Conservation (phyloP, 352 stramenopile species). For the Phytophthora macrochlamydospora region DNA sequence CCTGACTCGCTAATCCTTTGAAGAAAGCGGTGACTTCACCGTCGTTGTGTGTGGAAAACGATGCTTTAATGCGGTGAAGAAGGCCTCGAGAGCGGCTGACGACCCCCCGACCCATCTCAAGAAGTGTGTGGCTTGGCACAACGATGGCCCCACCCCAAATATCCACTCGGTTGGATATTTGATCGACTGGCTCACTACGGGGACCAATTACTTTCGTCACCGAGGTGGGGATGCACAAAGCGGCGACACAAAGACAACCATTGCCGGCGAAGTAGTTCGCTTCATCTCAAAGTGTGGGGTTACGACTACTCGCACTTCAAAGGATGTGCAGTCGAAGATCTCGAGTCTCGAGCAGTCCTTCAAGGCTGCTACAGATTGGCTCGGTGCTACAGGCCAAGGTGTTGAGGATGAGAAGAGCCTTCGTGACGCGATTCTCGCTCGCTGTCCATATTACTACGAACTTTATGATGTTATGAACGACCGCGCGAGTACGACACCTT, state of each 20-base stretch:
- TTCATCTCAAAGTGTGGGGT: constrained; percentile 14
- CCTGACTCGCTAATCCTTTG: constrained; percentile 1
- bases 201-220: constrained; percentile 24
- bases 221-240: constrained; percentile 20
- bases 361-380: constrained; percentile 14
- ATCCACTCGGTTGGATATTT: constrained; percentile 26
- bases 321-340: constrained; percentile 27
- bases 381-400: constrained; percentile 23
- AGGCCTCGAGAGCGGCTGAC: background rate
- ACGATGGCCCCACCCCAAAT: constrained; percentile 1
- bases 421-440: background rate
- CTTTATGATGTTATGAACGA: constrained; percentile 17
- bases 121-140: constrained; percentile 5
- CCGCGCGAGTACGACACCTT: background rate
- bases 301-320: constrained; percentile 13
- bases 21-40: background rate
- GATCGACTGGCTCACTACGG: constrained; percentile 26
- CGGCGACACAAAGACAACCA: constrained; percentile 10
- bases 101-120: background rate
- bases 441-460: constrained; percentile 22
- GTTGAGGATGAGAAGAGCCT: constrained; percentile 10
- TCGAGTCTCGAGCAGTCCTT: constrained; percentile 15
- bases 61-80: constrained; percentile 8
- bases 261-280: constrained; percentile 16
- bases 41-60: background rate